phyloP scores from a whole-genome alignment of 2,329 filamentous ascomycete genomes.

The Didymosphaeria variabile region DNA sequence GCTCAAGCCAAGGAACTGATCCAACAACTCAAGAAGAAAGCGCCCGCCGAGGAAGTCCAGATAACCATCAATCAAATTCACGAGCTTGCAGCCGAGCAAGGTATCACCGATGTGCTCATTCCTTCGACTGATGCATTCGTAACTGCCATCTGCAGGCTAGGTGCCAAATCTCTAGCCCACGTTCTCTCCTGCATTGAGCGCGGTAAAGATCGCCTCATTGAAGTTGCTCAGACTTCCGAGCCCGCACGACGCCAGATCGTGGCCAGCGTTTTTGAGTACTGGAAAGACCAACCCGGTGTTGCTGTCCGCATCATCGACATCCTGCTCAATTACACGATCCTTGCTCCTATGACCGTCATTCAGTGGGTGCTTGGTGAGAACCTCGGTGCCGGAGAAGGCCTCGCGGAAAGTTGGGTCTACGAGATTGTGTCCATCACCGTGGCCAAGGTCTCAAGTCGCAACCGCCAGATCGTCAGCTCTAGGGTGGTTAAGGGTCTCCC shows the following conservation, averaged over 20 bases:
- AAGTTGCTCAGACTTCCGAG: slow-evolving; percentile 78
- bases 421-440: slow-evolving; percentile 92
- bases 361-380: slow-evolving; percentile 85
- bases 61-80: slow-evolving; percentile 82
- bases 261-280: slow-evolving; percentile 88
- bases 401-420: slow-evolving; percentile 80
- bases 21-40: slow-evolving; percentile 81
- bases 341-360: slow-evolving; percentile 84
- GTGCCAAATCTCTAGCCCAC: slow-evolving; percentile 94
- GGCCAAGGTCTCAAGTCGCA: slow-evolving; percentile 85
- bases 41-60: slow-evolving; percentile 85
- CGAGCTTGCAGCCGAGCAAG: slow-evolving; percentile 74
- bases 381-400: slow-evolving; percentile 69
- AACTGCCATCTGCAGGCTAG: slow-evolving; percentile 91
- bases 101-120: slow-evolving; percentile 77
- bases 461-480: slow-evolving; percentile 78
- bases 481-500: slow-evolving; percentile 65
- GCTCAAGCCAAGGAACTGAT: slow-evolving; percentile 85
- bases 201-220: slow-evolving; percentile 86
- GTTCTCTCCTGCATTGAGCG: slow-evolving; percentile 95
- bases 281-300: slow-evolving; percentile 89
- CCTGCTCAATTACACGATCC: slow-evolving; percentile 94
- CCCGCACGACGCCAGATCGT: slow-evolving; percentile 87
- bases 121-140: slow-evolving; percentile 93
- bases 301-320: slow-evolving; percentile 95